Percentiles rank a stretch among this genome's conserved stretches.
These are phyloP conservation scores for Magnolia sinica DNA, from an alignment of 164 flowering plant genomes.

Conservation along the genomic window DNA sequence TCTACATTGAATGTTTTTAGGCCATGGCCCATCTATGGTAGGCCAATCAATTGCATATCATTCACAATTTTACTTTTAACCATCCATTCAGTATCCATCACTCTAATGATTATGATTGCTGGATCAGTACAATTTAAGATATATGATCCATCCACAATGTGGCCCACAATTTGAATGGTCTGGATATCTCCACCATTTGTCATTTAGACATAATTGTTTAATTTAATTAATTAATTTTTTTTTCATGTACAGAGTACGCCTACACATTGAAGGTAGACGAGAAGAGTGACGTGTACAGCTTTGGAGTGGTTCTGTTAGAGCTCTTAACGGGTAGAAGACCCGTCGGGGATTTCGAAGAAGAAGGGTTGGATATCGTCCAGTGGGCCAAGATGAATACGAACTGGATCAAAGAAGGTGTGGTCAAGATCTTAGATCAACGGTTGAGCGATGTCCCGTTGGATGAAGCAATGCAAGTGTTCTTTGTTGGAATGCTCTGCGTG, in stretches of 20 bases:
- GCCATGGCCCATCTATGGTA: too few relatives aligned
- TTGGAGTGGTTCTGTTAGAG: slow-evolving; percentile 75
- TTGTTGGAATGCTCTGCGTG: slow-evolving; percentile 62
- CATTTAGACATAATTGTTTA: neutral
- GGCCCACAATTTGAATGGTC: too few relatives aligned
- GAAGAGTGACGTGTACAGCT: slow-evolving; percentile 84
- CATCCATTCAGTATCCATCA: too few relatives aligned
- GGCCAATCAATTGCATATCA: too few relatives aligned
- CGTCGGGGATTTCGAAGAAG: slow-evolving; percentile 72
- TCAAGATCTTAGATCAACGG: slow-evolving; percentile 46
- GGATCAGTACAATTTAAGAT: too few relatives aligned
- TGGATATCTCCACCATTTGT: too few relatives aligned
- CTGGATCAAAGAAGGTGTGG: slow-evolving; percentile 49
- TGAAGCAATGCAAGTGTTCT: slow-evolving; percentile 65
- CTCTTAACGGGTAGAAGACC: slow-evolving; percentile 64
- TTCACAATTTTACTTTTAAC: too few relatives aligned
- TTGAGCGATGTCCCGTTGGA: slow-evolving; percentile 35
- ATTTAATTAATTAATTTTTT: neutral
- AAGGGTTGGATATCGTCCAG: slow-evolving; percentile 69
- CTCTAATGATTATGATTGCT: too few relatives aligned
- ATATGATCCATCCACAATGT: too few relatives aligned
- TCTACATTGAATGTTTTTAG: too few relatives aligned
- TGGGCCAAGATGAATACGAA: slow-evolving; percentile 52
- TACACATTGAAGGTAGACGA: slow-evolving; percentile 78
- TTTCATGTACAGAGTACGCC: slow-evolving; percentile 55